Evolutionary conservation across 352 stramenopile genomes (phyloP).

Genomic region (Pythium pyrilobum): DNA sequence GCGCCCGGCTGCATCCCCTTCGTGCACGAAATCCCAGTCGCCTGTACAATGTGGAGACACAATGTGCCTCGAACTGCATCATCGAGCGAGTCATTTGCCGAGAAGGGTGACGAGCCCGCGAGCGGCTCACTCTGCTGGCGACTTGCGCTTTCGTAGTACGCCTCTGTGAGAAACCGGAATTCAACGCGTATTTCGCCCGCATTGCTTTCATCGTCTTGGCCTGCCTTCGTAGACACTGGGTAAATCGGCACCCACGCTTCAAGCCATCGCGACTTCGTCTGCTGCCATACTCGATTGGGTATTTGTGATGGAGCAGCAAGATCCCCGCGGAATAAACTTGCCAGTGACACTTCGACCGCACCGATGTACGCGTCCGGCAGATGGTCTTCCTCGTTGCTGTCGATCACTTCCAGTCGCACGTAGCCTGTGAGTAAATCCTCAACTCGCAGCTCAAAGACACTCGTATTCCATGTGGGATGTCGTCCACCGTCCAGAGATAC

Average conservation of each 20-base stretch:
- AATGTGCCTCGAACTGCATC: conserved; percentile 19
- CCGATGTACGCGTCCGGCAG: conserved; percentile 42
- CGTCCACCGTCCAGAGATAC: conserved; percentile 43
- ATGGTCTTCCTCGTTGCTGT: conserved; percentile 57
- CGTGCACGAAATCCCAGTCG: conserved; percentile 19
- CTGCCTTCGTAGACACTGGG: neutral
- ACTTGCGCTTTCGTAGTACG: conserved; percentile 19
- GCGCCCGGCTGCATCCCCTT: conserved; percentile 38
- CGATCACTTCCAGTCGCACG: conserved; percentile 38
- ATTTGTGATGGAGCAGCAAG: neutral
- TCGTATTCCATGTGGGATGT: conserved; percentile 47
- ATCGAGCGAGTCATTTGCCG: neutral
- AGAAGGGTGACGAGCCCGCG: conserved; percentile 1
- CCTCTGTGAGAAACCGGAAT: conserved; percentile 39
- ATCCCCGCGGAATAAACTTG: conserved; percentile 25
- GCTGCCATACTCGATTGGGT: neutral
- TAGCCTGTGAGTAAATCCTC: conserved; percentile 30
- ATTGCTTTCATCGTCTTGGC: conserved; percentile 1
- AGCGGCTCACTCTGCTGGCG: neutral
- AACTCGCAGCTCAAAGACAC: conserved; percentile 24
- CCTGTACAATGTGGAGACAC: conserved; percentile 29
- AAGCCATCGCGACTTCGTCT: conserved; percentile 28
- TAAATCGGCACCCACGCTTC: conserved; percentile 47
- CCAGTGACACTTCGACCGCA: conserved; percentile 21
- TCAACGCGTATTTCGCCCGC: conserved; percentile 40